Evolutionary conservation across 2,329 filamentous ascomycete species (phyloP).

Genomic region (Thielaviopsis ethacetica): DNA sequence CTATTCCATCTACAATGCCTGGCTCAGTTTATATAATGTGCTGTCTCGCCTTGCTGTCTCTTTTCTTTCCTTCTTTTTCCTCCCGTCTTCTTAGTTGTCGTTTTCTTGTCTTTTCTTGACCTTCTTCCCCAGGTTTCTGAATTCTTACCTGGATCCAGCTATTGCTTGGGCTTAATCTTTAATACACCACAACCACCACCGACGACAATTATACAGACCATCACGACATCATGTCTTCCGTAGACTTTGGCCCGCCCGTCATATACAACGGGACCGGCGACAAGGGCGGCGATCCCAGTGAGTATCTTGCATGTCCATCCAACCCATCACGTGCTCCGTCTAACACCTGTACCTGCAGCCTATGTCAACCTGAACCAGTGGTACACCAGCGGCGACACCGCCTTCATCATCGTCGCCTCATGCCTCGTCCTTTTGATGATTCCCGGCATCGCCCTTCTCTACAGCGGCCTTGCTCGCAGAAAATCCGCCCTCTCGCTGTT

Average conservation of each 20-base stretch:
- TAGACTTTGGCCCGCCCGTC: constrained; percentile 39
- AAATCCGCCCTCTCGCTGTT: constrained; percentile 96
- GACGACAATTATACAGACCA: not conserved
- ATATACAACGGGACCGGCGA: constrained; percentile 48
- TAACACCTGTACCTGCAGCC: constrained; percentile 33
- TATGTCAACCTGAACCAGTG: constrained; percentile 88
- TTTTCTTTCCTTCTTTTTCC: constrained; percentile 7
- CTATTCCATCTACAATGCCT: not conserved
- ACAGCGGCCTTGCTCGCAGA: constrained; percentile 90
- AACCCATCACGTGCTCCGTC: not conserved
- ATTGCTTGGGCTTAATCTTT: not conserved
- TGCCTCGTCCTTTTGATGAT: constrained; percentile 96
- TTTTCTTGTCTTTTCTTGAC: not conserved
- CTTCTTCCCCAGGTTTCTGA: not conserved
- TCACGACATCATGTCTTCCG: constrained; percentile 37
- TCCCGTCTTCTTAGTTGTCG: not conserved
- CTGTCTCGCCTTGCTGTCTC: not conserved
- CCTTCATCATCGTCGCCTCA: constrained; percentile 77
- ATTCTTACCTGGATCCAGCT: constrained; percentile 1
- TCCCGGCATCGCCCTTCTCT: constrained; percentile 90
- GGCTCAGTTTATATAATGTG: not conserved
- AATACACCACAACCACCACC: not conserved
- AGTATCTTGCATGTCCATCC: not conserved
- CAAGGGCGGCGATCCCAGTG: constrained; percentile 53
- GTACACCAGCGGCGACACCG: constrained; percentile 81